Conservation (phyloP, 352 stramenopile species). For the Phytopythium cucurbitacearum region DNA sequence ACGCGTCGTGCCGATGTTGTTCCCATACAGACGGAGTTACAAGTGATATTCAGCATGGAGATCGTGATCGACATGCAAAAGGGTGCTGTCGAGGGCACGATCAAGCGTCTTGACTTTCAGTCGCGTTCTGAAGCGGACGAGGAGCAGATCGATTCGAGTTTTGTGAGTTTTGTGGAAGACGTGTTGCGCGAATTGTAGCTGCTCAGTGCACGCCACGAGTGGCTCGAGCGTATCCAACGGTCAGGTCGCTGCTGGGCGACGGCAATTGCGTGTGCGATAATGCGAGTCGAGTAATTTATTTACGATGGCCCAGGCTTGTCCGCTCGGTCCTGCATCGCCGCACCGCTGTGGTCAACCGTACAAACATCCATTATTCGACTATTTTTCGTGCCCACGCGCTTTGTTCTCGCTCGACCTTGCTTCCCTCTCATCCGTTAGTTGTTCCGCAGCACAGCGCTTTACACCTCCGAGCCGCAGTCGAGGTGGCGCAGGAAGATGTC, state of each 20-base stretch:
- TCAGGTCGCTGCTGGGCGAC: too few relatives aligned
- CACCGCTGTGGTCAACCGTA: not conserved
- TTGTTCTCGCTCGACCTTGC: conserved; percentile 1
- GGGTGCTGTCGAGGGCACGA: conserved; percentile 46
- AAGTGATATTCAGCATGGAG: conserved; percentile 83
- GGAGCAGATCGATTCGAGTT: conserved; percentile 80
- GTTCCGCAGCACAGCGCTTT: not conserved
- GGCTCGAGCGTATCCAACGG: too few relatives aligned
- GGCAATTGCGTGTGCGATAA: not conserved
- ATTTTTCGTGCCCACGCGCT: not conserved
- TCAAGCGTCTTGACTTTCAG: conserved; percentile 73
- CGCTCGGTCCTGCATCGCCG: too few relatives aligned
- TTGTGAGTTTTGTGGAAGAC: conserved; percentile 82
- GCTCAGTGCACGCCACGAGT: too few relatives aligned
- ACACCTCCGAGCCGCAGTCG: conserved; percentile 26
- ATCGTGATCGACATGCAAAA: conserved; percentile 61
- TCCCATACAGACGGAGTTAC: conserved; percentile 49
- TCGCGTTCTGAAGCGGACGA: conserved; percentile 52
- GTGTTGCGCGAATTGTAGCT: conserved; percentile 63
- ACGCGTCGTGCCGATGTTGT: not conserved
- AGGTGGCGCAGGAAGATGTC: conserved; percentile 65
- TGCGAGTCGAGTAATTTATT: conserved; percentile 6
- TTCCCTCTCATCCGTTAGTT: not conserved
- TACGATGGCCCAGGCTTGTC: not conserved
- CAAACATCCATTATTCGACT: conserved; percentile 4